Percentiles rank a stretch among this genome's conserved stretches.
phyloP scores from a whole-genome alignment of 768 basidiomycete species.

The Boletus eberwhitei region DNA sequence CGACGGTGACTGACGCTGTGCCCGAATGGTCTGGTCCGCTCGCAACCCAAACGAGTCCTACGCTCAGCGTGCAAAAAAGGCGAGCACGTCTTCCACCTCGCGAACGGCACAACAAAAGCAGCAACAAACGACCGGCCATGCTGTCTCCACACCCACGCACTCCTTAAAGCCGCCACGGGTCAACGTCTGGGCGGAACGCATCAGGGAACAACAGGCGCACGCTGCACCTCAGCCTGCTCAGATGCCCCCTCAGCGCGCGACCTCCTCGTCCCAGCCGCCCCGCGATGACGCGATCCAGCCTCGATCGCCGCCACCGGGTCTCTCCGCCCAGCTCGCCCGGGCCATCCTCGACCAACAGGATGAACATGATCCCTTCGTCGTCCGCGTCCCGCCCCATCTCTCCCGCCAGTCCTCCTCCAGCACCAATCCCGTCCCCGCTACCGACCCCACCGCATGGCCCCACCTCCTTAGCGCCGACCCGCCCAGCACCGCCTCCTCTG shows the following conservation, averaged over 20 bases:
- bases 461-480: constrained; percentile 16
- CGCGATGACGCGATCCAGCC: constrained; percentile 17
- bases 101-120: neutral
- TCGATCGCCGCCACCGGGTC: constrained; percentile 16
- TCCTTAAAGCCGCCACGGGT: constrained; percentile 21
- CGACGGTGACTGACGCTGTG: constrained; percentile 23
- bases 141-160: neutral
- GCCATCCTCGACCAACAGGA: constrained; percentile 25
- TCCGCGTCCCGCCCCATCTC: constrained; percentile 36
- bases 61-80: constrained; percentile 51
- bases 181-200: constrained; percentile 44
- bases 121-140: constrained; percentile 1
- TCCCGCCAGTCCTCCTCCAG: constrained; percentile 29
- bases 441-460: constrained; percentile 20
- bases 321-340: constrained; percentile 19
- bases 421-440: constrained; percentile 18
- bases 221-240: constrained; percentile 16
- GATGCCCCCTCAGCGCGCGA: constrained; percentile 10
- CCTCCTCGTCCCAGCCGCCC: constrained; percentile 8
- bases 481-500: constrained; percentile 38
- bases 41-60: constrained; percentile 51
- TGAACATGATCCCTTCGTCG: constrained; percentile 44
- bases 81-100: constrained; percentile 17
- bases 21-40: constrained; percentile 33
- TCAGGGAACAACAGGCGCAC: constrained; percentile 39